A percentile compares a stretch with the other conserved stretches of the same genome.
phyloP scores from a whole-genome alignment of 1,284 basidiomycete genomes.

The Earliella scabrosa region DNA sequence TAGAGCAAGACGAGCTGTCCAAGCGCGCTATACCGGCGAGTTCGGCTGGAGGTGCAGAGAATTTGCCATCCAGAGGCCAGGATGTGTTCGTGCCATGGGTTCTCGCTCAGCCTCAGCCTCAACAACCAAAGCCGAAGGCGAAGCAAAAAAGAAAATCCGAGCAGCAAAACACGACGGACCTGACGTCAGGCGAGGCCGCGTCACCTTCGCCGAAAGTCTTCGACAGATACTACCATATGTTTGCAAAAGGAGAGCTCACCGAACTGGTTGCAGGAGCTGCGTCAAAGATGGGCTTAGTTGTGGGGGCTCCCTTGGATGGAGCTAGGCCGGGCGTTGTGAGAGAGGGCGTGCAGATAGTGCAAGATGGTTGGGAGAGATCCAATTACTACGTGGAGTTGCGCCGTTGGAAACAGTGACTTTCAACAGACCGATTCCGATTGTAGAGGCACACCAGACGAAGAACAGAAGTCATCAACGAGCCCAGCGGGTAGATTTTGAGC shows the following conservation, averaged over 20 bases:
- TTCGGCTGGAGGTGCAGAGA: neutral
- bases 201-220: constrained; percentile 48
- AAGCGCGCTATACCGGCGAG: constrained; percentile 64
- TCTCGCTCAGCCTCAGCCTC: constrained; percentile 33
- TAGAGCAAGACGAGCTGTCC: constrained; percentile 88
- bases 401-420: constrained; percentile 52
- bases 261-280: constrained; percentile 69
- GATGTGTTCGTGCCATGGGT: constrained; percentile 83
- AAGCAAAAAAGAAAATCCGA: constrained; percentile 25
- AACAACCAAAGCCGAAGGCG: constrained; percentile 24
- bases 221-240: constrained; percentile 95
- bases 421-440: neutral
- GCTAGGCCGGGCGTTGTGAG: constrained; percentile 16
- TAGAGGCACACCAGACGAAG: neutral
- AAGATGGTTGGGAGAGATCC: constrained; percentile 86
- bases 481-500: constrained; percentile 22
- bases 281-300: constrained; percentile 53
- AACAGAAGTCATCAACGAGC: constrained; percentile 2
- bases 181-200: constrained; percentile 5
- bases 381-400: constrained; percentile 80
- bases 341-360: constrained; percentile 64
- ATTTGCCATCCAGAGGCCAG: constrained; percentile 37
- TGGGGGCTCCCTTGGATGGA: constrained; percentile 40
- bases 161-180: constrained; percentile 16
- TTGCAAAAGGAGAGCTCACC: constrained; percentile 77